These are phyloP conservation scores for Fusarium sp. DNA, from an alignment of 2,329 filamentous ascomycete species.

Conservation along the genomic window DNA sequence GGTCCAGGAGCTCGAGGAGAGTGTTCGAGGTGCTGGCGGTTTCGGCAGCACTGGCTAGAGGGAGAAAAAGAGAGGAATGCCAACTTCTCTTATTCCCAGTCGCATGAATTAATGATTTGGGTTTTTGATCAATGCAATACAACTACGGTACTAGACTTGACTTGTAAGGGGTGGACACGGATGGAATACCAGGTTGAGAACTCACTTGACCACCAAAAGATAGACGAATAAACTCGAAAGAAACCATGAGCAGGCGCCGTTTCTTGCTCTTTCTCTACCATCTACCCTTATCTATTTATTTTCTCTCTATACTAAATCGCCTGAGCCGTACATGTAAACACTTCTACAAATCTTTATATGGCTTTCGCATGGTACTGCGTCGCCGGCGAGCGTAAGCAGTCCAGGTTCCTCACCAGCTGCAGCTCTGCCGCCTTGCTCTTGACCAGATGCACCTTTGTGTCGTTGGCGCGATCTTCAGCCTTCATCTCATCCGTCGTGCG, in stretches of 20 bases:
- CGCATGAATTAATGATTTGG: constrained; percentile 34
- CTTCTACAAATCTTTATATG: constrained; percentile 53
- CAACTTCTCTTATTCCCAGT: constrained; percentile 4
- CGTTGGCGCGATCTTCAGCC: constrained; percentile 61
- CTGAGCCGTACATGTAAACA: neutral
- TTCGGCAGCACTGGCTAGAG: constrained; percentile 86
- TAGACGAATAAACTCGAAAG: neutral
- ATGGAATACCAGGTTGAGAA: constrained; percentile 4
- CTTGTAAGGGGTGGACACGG: neutral
- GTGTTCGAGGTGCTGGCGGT: constrained; percentile 89
- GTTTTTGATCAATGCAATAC: constrained; percentile 8
- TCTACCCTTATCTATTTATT: constrained; percentile 38
- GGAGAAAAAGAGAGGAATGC: neutral
- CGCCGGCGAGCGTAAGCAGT: constrained; percentile 76
- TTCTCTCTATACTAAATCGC: constrained; percentile 13
- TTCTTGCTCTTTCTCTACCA: constrained; percentile 21
- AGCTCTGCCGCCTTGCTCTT: constrained; percentile 91
- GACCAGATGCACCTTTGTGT: constrained; percentile 75
- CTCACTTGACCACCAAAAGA: constrained; percentile 3
- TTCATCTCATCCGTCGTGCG: constrained; percentile 60
- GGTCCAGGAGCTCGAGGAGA: constrained; percentile 89
- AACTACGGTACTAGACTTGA: constrained; percentile 14
- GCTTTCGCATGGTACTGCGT: constrained; percentile 73
- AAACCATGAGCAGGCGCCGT: constrained; percentile 11
- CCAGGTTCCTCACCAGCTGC: constrained; percentile 82